These are phyloP conservation scores for Exophiala alcalophila DNA, from an alignment of 2,329 filamentous ascomycete genomes.

Conservation along the genomic window DNA sequence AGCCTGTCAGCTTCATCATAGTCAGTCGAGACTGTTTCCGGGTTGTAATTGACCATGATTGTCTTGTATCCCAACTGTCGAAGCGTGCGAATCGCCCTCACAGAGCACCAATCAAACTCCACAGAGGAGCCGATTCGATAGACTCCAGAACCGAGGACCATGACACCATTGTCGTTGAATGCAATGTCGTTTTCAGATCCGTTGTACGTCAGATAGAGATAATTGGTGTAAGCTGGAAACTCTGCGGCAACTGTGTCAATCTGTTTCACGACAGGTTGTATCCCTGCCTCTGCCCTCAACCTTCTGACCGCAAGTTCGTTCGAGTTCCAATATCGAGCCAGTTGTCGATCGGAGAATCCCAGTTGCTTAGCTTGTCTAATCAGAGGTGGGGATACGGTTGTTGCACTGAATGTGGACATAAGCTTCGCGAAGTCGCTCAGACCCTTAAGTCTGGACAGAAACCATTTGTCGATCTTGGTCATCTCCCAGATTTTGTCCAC, in stretches of 20 bases:
- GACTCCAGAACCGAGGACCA: conserved; percentile 94
- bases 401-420: conserved; percentile 68
- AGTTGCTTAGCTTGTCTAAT: conserved; percentile 86
- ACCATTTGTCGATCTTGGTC: conserved; percentile 99
- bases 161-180: conserved; percentile 87
- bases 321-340: conserved; percentile 90
- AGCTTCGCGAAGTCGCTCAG: conserved; percentile 83
- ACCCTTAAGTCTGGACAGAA: conserved; percentile 85
- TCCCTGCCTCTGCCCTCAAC: conserved; percentile 77
- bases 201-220: conserved; percentile 95
- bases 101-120: conserved; percentile 99
- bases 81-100: conserved; percentile 86
- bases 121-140: conserved; percentile 97
- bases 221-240: conserved; percentile 92
- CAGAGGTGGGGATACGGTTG: conserved; percentile 61
- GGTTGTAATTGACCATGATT: conserved; percentile 93
- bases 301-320: conserved; percentile 89
- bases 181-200: conserved; percentile 77
- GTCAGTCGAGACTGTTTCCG: conserved; percentile 84
- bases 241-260: conserved; percentile 98
- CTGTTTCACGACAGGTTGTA: conserved; percentile 90
- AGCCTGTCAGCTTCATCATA: conserved; percentile 92
- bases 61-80: conserved; percentile 84
- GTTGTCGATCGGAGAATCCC: conserved; percentile 89
- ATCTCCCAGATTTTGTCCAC: conserved; percentile 98